Percentiles rank a stretch among this genome's conserved stretches.
Conservation (phyloP, 2,329 filamentous ascomycete species). For the Ophioceras dolichostomum region DNA sequence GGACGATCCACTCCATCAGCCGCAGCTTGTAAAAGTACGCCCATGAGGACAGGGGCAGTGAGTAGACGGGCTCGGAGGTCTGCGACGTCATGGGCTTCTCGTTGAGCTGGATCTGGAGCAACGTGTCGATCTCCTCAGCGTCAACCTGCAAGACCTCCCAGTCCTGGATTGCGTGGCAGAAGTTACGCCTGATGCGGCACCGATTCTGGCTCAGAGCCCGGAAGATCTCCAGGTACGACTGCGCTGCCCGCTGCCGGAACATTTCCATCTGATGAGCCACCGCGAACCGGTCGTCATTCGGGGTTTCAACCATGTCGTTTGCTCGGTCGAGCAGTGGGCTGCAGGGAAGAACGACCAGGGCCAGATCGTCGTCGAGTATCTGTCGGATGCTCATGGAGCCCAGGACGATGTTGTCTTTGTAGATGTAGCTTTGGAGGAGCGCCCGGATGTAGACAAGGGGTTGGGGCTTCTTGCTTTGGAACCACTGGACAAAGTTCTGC, state of each 20-base stretch:
- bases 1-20: slow-evolving; percentile 75
- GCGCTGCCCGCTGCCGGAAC: slow-evolving; percentile 46
- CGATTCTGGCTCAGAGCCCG: slow-evolving; percentile 81
- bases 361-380: slow-evolving; percentile 73
- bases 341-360: slow-evolving; percentile 60
- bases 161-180: slow-evolving; percentile 71
- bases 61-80: slow-evolving; percentile 40
- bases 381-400: slow-evolving; percentile 57
- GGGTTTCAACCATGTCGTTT: slow-evolving; percentile 66
- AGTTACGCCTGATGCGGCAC: slow-evolving; percentile 76
- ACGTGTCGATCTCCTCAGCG: slow-evolving; percentile 62
- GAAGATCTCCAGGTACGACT: slow-evolving; percentile 74
- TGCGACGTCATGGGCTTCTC: slow-evolving; percentile 46
- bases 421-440: slow-evolving; percentile 63
- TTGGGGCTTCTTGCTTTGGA: slow-evolving; percentile 69
- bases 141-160: slow-evolving; percentile 79
- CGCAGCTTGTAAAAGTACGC: slow-evolving; percentile 81
- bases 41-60: slow-evolving; percentile 77
- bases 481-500: slow-evolving; percentile 62
- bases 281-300: slow-evolving; percentile 60
- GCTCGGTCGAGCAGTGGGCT: slow-evolving; percentile 57
- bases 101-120: slow-evolving; percentile 47
- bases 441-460: slow-evolving; percentile 76
- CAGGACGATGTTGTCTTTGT: slow-evolving; percentile 58
- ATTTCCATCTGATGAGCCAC: slow-evolving; percentile 63